Evolutionary conservation across 768 basidiomycete genomes (phyloP).

Genomic region (Hericium erinaceus): DNA sequence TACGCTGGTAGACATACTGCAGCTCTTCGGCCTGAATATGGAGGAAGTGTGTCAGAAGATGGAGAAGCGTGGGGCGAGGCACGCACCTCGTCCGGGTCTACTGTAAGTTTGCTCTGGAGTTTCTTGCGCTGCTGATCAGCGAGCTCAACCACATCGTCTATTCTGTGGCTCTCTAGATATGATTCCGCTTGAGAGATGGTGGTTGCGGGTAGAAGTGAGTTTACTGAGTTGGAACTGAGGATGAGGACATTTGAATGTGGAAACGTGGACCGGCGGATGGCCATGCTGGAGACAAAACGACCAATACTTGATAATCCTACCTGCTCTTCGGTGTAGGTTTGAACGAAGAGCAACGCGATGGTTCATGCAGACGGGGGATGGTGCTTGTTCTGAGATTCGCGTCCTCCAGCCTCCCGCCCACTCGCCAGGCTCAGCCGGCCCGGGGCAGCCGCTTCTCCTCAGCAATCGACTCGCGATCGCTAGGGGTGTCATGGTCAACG

Average conservation of each 20-base stretch:
- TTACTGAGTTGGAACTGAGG: constrained; percentile 47
- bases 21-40: constrained; percentile 51
- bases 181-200: constrained; percentile 66
- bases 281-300: too few relatives aligned
- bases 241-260: constrained; percentile 64
- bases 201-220: constrained; percentile 63
- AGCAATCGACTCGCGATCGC: too few relatives aligned
- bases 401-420: too few relatives aligned
- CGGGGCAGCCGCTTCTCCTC: too few relatives aligned
- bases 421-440: too few relatives aligned
- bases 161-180: constrained; percentile 51
- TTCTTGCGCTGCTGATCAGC: constrained; percentile 53
- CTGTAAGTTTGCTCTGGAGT: constrained; percentile 39
- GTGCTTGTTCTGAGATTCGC: too few relatives aligned
- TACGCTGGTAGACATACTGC: constrained; percentile 69
- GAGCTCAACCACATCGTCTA: constrained; percentile 55
- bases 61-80: neutral
- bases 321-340: too few relatives aligned
- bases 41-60: neutral
- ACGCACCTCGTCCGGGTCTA: constrained; percentile 48
- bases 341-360: too few relatives aligned
- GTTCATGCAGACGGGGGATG: too few relatives aligned
- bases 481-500: too few relatives aligned
- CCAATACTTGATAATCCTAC: too few relatives aligned
- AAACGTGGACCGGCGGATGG: constrained; percentile 27